Evolutionary conservation across 345 rosid genomes (phyloP).

Genomic region (Acer negundo): DNA sequence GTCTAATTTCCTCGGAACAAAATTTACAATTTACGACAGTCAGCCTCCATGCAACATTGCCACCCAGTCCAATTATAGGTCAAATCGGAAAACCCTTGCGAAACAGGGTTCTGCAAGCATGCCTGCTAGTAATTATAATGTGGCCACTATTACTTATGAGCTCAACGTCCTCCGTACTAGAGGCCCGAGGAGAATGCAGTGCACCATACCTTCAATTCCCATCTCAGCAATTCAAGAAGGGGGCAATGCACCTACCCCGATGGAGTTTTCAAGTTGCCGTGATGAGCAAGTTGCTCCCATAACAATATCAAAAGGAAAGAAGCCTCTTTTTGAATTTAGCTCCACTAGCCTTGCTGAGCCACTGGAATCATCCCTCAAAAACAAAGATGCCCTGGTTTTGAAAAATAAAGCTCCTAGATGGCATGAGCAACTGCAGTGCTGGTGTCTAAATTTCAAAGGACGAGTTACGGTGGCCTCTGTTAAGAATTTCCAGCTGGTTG

Average conservation of each 20-base stretch:
- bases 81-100: slow-evolving; percentile 36
- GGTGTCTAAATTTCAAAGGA: slow-evolving; percentile 93
- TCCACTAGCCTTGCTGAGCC: slow-evolving; percentile 38
- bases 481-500: slow-evolving; percentile 90
- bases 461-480: slow-evolving; percentile 94
- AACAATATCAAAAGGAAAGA: slow-evolving; percentile 40
- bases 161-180: slow-evolving; percentile 81
- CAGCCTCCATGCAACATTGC: slow-evolving; percentile 50
- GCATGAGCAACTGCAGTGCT: slow-evolving; percentile 95
- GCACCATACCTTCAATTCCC: slow-evolving; percentile 68
- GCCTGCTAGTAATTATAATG: slow-evolving; percentile 39
- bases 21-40: slow-evolving; percentile 70
- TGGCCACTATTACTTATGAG: slow-evolving; percentile 67
- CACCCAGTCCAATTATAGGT: slow-evolving; percentile 30
- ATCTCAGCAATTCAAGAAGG: slow-evolving; percentile 68
- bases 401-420: slow-evolving; percentile 95
- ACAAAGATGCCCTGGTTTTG: slow-evolving; percentile 53
- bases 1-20: slow-evolving; percentile 93
- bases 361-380: slow-evolving; percentile 12
- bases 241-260: slow-evolving; percentile 54
- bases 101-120: slow-evolving; percentile 48
- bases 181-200: slow-evolving; percentile 94
- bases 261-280: slow-evolving; percentile 35
- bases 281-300: slow-evolving; percentile 24
- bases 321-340: slow-evolving; percentile 36